Evolutionary conservation across 129 eudicot genomes (phyloP).

Genomic region (Saussurea involucrata): DNA sequence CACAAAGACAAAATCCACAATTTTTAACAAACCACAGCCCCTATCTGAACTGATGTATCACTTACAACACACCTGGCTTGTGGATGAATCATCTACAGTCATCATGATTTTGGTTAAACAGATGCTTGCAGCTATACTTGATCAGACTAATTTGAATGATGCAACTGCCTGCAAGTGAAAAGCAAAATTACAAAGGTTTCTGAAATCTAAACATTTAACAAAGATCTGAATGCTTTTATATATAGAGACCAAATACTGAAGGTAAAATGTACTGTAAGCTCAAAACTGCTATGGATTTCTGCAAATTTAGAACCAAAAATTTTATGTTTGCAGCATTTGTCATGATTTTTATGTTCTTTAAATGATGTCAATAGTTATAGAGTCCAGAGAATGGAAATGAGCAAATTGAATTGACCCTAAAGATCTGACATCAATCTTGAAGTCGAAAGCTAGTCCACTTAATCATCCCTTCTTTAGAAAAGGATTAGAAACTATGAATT

Average conservation of each 20-base stretch:
- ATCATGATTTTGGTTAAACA: constrained; percentile 1
- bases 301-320: background rate
- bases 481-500: background rate
- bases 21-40: too few species aligned
- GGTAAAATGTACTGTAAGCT: too few species aligned
- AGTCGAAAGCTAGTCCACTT: background rate
- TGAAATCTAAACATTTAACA: too few species aligned
- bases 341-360: background rate
- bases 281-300: background rate
- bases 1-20: too few species aligned
- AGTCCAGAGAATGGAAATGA: background rate
- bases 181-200: background rate
- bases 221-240: too few species aligned
- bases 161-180: constrained; percentile 67
- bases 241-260: too few species aligned
- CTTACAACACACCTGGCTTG: background rate
- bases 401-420: background rate
- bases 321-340: background rate
- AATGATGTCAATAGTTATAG: background rate
- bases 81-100: constrained; percentile 10
- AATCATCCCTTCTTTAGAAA: background rate
- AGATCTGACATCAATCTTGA: background rate
- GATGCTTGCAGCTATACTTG: background rate
- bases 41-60: background rate
- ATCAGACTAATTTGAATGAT: constrained; percentile 62